Evolutionary conservation across 176 grass and related monocot species (phyloP), one percentile per base, ranked within the genome.

Genomic region (Bothriochloa decipiens): DNA sequence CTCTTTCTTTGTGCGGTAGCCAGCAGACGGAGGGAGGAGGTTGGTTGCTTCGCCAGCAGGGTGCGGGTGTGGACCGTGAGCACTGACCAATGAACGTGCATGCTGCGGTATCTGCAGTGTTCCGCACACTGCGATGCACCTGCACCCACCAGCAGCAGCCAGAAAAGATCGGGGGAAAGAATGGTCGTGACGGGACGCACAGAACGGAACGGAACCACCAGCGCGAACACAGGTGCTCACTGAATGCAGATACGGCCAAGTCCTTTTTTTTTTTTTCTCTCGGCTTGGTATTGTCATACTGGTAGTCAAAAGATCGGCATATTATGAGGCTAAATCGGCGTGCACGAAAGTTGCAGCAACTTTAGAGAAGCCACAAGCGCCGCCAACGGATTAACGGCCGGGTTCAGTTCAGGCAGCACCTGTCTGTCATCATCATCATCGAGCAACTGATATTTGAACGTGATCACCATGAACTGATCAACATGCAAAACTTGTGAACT

Each of bases 1-100:
- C 22, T 65, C 25, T 25, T 15, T 42, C 45, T 15, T 12, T 52
- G 47, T 13, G 6, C 1, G 49, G 0, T 17, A 20, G 17, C 16
- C 16, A 17, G 49, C 49, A 52, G 49, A 52, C 17, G 17, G 50
- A 53, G 50, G 50, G 50, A 7, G 17, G 17, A 20, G 50, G 17
- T 2, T 53, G 16, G 50, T 53, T 53, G 50, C 50, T 53, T 53
- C 50, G 26, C 18, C 6, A 66, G 33, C 75, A 84, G 81, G 86
- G 65, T 14, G 65, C 66, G 4, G 33, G 29, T 32, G 29, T 2
- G 5, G 55, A 69, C 49, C 86, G 80, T 88, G 86, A 77, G 41
- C 41, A 3, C 36, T 37, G 36, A 37, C 29, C 29, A 32, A 1
- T 32, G 29, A 32, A 32, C 29, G 29, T 32, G 27, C 11, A 27